phyloP scores from a whole-genome alignment of 164 flowering plant species.

The Berberis thunbergii region DNA sequence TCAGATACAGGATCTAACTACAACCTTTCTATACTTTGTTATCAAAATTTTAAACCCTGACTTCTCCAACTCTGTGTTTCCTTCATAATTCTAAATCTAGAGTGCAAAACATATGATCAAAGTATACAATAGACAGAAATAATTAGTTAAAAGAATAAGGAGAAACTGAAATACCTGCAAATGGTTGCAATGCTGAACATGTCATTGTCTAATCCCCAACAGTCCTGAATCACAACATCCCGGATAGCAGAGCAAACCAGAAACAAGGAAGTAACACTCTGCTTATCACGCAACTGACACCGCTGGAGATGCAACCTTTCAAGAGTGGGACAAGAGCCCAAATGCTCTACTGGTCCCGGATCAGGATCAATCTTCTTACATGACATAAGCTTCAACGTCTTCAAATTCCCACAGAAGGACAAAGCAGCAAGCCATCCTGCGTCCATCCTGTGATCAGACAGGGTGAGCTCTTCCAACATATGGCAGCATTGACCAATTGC shows the following conservation, averaged over 20 bases:
- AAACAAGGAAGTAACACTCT: constrained; percentile 49
- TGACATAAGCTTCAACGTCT: constrained; percentile 62
- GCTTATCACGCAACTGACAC: constrained; percentile 74
- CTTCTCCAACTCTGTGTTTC: not conserved
- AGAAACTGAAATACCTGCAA: constrained; percentile 52
- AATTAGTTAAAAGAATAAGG: not conserved
- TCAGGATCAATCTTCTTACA: constrained; percentile 58
- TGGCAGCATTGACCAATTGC: constrained; percentile 88
- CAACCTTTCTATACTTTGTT: too few relatives aligned
- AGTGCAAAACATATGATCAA: too few relatives aligned
- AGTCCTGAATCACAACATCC: constrained; percentile 61
- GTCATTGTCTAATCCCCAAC: constrained; percentile 86
- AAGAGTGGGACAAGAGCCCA: constrained; percentile 62
- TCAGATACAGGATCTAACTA: too few relatives aligned
- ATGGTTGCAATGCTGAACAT: constrained; percentile 43
- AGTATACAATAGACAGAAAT: not conserved
- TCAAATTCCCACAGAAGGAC: constrained; percentile 71
- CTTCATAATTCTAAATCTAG: not conserved
- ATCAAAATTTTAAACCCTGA: too few relatives aligned
- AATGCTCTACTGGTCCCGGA: constrained; percentile 56
- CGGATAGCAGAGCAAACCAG: constrained; percentile 46
- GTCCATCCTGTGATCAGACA: constrained; percentile 73
- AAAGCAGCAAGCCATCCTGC: constrained; percentile 83
- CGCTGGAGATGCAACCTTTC: constrained; percentile 65
- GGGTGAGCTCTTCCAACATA: constrained; percentile 79